Conservation (phyloP, 495 filamentous ascomycete species). For the Delitschia confertaspora region DNA sequence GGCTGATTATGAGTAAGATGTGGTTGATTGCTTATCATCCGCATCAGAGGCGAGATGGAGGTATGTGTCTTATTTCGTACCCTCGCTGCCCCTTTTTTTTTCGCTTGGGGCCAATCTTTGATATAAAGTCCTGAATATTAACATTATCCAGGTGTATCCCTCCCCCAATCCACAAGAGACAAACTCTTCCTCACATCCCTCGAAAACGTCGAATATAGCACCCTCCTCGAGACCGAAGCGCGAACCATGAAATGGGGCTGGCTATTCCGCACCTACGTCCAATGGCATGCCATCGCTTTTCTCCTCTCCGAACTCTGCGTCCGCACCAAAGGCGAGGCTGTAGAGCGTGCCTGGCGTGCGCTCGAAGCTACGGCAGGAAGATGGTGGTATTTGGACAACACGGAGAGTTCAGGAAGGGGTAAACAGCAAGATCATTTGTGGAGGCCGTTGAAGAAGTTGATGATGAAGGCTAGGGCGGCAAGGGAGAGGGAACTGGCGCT, state of each 20-base stretch:
- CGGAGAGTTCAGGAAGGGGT: neutral
- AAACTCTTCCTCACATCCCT: constrained; percentile 66
- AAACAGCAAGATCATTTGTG: constrained; percentile 19
- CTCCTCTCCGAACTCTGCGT: constrained; percentile 68
- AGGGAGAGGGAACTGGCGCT: constrained; percentile 21
- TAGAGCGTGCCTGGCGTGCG: constrained; percentile 74
- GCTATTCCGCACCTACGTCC: constrained; percentile 73
- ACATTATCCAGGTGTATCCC: constrained; percentile 18
- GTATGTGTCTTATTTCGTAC: constrained; percentile 11
- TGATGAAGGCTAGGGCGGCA: constrained; percentile 25
- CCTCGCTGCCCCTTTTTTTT: too few relatives aligned
- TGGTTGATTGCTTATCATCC: constrained; percentile 59
- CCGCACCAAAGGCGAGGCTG: constrained; percentile 55
- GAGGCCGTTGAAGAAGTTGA: constrained; percentile 27
- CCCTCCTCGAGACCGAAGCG: constrained; percentile 51
- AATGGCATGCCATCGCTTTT: constrained; percentile 75
- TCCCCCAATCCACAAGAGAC: constrained; percentile 53
- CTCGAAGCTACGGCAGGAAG: constrained; percentile 40
- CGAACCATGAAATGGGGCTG: constrained; percentile 62
- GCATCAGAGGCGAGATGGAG: constrained; percentile 38
- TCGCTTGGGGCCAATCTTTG: too few relatives aligned
- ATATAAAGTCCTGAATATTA: neutral
- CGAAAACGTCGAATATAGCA: constrained; percentile 67
- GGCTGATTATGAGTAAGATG: constrained; percentile 59
- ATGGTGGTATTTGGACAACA: constrained; percentile 26